Base-by-base conservation (phyloP, 208 protist species). In the Trichomonas vaginalis region DNA sequence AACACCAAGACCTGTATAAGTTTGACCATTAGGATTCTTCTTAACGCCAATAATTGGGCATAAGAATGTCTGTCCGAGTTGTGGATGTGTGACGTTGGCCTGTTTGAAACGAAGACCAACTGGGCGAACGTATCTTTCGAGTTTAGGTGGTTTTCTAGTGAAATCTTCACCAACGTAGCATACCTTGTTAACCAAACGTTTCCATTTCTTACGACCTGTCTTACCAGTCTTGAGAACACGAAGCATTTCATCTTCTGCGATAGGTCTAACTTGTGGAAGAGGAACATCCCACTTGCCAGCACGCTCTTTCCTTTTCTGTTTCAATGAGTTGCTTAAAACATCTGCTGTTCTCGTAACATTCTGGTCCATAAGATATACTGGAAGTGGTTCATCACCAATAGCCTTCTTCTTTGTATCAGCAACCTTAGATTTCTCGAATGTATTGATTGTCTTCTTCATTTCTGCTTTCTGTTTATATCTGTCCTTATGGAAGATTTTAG, bases 271-370 rank as follows among this genome's bases (percentile, higher is more conserved):
- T 97, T 99, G 99, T 39, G 99, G 98, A 96, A 99, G 98, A 12
- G 99, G 99, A 51, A 99, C 99, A 49, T 98, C 97, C 99, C 99
- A 99, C 97, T 99, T 99, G 32, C 99, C 99, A 0, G 99, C 99
- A 97, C 99, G 99, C 96, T 99, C 99, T 98, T 99, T 99, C 49
- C 99, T 97, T 97, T 99, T 99, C 97, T 99, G 99, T 97, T 99
- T 99, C 27, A 99, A 97, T 39, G 98, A 99, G 97, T 99, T 99
- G 86, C 98, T 99, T 32, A 99, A 97, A 40, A 99, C 98, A 97
- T 99, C 99, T 23, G 42, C 45, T 45, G 49, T 42, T 80, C 47
- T 35, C 6, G 56, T 40, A 86, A 49, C 27, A 9, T 32, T 86
- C 27, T 99, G 97, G 97, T 99, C 99, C 97, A 99, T 98, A 70